Base-by-base conservation (phyloP, 2,329 filamentous ascomycete species). In the Hirsutella rhossiliensis region DNA sequence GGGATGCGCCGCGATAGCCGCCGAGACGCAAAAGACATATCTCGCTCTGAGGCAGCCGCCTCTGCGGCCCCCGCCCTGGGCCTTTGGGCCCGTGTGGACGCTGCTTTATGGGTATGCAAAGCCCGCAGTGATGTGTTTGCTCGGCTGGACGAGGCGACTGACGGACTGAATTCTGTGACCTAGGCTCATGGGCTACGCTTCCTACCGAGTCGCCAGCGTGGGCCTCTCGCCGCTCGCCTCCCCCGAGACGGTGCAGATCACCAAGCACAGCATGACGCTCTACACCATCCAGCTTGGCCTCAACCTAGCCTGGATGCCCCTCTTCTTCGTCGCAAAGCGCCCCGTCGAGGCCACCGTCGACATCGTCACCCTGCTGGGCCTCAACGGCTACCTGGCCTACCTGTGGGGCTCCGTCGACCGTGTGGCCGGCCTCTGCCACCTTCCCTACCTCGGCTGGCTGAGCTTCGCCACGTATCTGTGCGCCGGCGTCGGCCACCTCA, bases 271-370 rank as follows among this genome's bases (percentile, higher is more conserved):
- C 52, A 82, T 86, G 46, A 86, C 83, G 0, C 73, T 96, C 28
- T 96, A 95, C 69, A 85, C 84, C 2, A 71, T 88, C 47, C 89
- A 96, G 65, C 79, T 96, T 7, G 84, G 75, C 11, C 71, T 96
- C 42, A 96, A 96, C 61, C 69, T 94, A 28, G 63, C 82, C 43
- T 97, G 87, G 87, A 96, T 88, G 76, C 90, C 90, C 12, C 74
- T 96, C 11, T 96, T 96, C 74, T 96, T 95, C 59, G 74, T 76
- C n/a, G 58, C 82, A 42, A 80, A 82, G 50, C 76, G 78, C 15
- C 87, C 88, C 1, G 71, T 82, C 43, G 76, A 79, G 56, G 88
- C 89, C 4, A 78, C 86, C 7, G 73, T 74, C 27, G 86, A 96
- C 59, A 82, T 94, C 42, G 64, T 85, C 27, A 73, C 80, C 0